Percentiles rank a stretch among this genome's conserved stretches.
These are phyloP conservation scores for Plasmodiophora brassicae DNA, from an alignment of 208 protist species.

Conservation along the genomic window DNA sequence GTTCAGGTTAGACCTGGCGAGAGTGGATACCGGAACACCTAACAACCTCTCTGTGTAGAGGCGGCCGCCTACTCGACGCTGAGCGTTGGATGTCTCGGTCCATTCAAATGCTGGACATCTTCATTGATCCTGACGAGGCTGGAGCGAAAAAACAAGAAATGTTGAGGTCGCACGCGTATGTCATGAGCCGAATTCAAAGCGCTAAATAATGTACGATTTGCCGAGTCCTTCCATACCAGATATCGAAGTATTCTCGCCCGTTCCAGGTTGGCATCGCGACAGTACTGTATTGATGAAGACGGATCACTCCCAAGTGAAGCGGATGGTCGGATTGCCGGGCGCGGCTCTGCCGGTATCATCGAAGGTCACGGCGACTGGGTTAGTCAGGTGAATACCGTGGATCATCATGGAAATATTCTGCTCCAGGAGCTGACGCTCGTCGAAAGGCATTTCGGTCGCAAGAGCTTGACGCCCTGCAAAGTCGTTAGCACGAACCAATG, in stretches of 20 bases:
- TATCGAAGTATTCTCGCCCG: too few species aligned
- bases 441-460: slow-evolving; percentile 19
- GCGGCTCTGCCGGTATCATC: background rate
- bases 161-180: slow-evolving; percentile 2
- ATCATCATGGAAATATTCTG: background rate
- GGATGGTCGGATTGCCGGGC: background rate
- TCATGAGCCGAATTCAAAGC: too few species aligned
- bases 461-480: background rate
- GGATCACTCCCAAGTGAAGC: background rate
- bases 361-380: background rate
- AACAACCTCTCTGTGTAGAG: background rate
- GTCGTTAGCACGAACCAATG: too few species aligned
- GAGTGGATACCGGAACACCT: background rate
- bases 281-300: background rate
- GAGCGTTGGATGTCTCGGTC: background rate
- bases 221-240: too few species aligned
- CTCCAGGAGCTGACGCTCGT: background rate
- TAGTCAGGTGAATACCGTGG: background rate
- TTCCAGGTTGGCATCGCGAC: too few species aligned
- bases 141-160: background rate
- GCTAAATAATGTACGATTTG: too few species aligned
- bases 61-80: background rate
- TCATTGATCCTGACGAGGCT: background rate
- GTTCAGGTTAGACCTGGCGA: background rate
- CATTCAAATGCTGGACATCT: background rate